Evolutionary conservation across 1,139 yeast species (phyloP), one percentile per base, ranked within the genome.

Genomic region (Trichomonascaceae sp.): DNA sequence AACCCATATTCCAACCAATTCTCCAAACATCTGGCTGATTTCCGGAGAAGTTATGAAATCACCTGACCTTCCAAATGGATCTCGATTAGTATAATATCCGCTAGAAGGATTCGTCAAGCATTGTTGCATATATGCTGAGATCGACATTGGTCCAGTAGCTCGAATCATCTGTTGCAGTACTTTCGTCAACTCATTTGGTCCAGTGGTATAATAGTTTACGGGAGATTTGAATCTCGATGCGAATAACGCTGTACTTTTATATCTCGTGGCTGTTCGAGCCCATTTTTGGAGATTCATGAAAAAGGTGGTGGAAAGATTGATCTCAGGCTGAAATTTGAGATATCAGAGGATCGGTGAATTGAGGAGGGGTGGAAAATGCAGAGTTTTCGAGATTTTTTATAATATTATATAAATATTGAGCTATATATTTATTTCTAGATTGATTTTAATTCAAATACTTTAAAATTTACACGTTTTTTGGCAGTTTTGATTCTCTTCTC

Each of bases 11-110:
- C 95, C 96, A 53, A 87, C 77, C 74, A 87, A 80, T 66, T 88
- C 96, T 10, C 96, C 96, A 73, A 88, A 88, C 71, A 87, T 85
- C 49, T 88, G 89, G 3, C 95, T 85, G 51, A 88, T 87, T 69
- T 88, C 96, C 0, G 96, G 96, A 0, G 93, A 84, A 0, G 96
- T 88, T 54, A 85, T 78, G 67, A 88, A 88, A 68, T 88, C 96
- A 4, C 96, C 96, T 12, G 68, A 64, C 0, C 73, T 60, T 55
- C 87, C 89, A 44, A 88, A 73, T 0, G 96, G 96, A 62, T 87
- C 84, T 61, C 84, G 72, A 2, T 88, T 84, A 19, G 90, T 85
- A 66, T 88, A 88, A 67, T 88, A 88, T 0, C 96, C 96, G 58
- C 78, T 81, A 6, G 79, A 74, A 0, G 96, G 95, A 64, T 87